phyloP scores from a whole-genome alignment of 257 asterid species.

The Striga asiatica region DNA sequence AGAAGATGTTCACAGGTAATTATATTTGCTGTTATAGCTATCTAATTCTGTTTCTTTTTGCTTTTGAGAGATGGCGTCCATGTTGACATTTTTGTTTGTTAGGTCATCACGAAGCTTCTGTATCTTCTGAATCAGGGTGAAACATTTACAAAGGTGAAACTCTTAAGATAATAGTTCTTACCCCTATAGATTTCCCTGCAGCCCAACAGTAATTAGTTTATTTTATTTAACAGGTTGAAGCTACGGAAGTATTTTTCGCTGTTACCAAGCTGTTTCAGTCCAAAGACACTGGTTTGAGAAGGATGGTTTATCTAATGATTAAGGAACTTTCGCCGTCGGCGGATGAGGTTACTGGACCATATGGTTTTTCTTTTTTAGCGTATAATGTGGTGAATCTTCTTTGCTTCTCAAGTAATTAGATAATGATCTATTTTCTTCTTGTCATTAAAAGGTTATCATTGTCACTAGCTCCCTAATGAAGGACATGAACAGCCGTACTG shows the following conservation, averaged over 20 bases:
- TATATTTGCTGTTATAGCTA: neutral
- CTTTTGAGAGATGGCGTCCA: conserved; percentile 1
- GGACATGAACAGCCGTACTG: conserved; percentile 97
- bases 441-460: conserved; percentile 65
- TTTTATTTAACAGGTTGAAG: conserved; percentile 46
- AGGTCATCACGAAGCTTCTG: conserved; percentile 97
- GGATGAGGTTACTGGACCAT: conserved; percentile 53
- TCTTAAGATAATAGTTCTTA: neutral
- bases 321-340: conserved; percentile 90
- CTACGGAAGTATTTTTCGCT: conserved; percentile 86
- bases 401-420: conserved; percentile 15
- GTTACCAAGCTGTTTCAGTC: conserved; percentile 96
- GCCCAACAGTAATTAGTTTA: neutral
- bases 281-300: conserved; percentile 75
- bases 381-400: neutral
- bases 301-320: conserved; percentile 96
- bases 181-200: neutral
- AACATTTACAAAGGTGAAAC: conserved; percentile 53
- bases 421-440: conserved; percentile 18
- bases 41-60: neutral
- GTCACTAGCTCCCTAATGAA: conserved; percentile 98
- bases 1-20: conserved; percentile 90
- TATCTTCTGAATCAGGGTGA: conserved; percentile 98
- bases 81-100: conserved; percentile 5
- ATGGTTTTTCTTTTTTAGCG: conserved; percentile 8